A percentile compares a stretch with the other conserved stretches of the same genome.
Conservation (phyloP, 2,329 filamentous ascomycete species). For the Hymenotorrendiella dingleyae region DNA sequence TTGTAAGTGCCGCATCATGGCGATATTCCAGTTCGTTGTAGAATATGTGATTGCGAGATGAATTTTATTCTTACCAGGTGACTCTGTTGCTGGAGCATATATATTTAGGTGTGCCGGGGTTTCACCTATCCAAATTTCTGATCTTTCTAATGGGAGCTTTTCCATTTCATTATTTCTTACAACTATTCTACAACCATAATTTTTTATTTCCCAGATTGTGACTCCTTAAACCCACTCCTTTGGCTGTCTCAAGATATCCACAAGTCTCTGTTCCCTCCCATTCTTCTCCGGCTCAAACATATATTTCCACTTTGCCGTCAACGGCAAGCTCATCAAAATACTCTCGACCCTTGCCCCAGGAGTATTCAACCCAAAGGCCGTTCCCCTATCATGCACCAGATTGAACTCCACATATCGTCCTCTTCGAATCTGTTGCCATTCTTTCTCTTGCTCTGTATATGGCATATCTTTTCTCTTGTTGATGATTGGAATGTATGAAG, state of each 20-base stretch:
- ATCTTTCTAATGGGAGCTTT: too few species aligned
- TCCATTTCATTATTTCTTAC: too few species aligned
- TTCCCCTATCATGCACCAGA: slow-evolving; percentile 91
- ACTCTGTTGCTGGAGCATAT: too few species aligned
- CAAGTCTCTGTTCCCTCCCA: slow-evolving; percentile 70
- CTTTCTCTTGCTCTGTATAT: slow-evolving; percentile 78
- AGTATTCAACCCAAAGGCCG: slow-evolving; percentile 87
- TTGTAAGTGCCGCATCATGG: too few species aligned
- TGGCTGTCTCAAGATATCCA: slow-evolving; percentile 63
- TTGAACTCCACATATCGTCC: slow-evolving; percentile 99
- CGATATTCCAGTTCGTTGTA: too few species aligned
- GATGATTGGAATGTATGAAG: slow-evolving; percentile 85
- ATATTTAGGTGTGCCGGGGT: too few species aligned
- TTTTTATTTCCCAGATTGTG: background rate
- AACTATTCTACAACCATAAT: slow-evolving; percentile 5
- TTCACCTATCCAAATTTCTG: too few species aligned
- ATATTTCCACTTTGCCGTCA: slow-evolving; percentile 92
- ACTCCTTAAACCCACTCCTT: slow-evolving; percentile 56
- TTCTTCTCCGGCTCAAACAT: slow-evolving; percentile 81
- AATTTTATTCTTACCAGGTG: too few species aligned
- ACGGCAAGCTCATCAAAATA: slow-evolving; percentile 92
- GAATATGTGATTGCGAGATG: too few species aligned
- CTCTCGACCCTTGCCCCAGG: slow-evolving; percentile 90
- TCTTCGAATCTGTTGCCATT: slow-evolving; percentile 91
- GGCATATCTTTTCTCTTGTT: slow-evolving; percentile 87